phyloP scores from a whole-genome alignment of 176 grass and related monocot genomes.

The Oryza coarctata region DNA sequence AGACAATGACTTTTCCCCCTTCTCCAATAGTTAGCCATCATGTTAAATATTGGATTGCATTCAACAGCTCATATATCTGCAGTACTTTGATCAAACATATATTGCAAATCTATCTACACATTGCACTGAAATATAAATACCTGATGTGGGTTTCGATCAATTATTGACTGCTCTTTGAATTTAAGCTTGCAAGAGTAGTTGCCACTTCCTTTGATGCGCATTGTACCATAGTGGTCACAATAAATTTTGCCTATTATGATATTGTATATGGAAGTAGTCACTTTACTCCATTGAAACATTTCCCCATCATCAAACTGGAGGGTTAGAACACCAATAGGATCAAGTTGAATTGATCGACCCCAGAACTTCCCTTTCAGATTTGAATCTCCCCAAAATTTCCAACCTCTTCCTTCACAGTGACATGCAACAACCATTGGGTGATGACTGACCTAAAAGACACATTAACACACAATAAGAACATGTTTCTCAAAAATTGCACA shows the following conservation, averaged over 20 bases:
- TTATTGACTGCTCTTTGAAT: constrained; percentile 96
- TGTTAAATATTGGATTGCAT: background rate
- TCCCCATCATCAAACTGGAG: constrained; percentile 96
- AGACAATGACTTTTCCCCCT: background rate
- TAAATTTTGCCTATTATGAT: constrained; percentile 99
- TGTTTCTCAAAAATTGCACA: background rate
- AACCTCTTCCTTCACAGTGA: constrained; percentile 87
- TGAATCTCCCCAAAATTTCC: constrained; percentile 92
- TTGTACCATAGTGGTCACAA: constrained; percentile 96
- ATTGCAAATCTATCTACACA: background rate
- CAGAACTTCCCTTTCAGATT: constrained; percentile 99
- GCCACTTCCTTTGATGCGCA: constrained; percentile 85
- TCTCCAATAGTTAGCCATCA: too few relatives aligned
- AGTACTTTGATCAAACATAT: background rate
- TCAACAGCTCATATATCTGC: too few relatives aligned
- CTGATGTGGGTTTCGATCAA: constrained; percentile 92
- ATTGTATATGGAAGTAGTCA: constrained; percentile 98
- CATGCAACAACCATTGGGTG: constrained; percentile 96
- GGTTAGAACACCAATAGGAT: constrained; percentile 86
- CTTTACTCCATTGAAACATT: constrained; percentile 95
- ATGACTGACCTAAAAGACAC: constrained; percentile 75
- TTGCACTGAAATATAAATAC: constrained; percentile 37
- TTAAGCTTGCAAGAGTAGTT: constrained; percentile 96
- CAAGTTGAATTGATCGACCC: constrained; percentile 97
- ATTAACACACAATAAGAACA: constrained; percentile 26